phyloP scores from a whole-genome alignment of 164 flowering plant genomes.

The Piper betle region DNA sequence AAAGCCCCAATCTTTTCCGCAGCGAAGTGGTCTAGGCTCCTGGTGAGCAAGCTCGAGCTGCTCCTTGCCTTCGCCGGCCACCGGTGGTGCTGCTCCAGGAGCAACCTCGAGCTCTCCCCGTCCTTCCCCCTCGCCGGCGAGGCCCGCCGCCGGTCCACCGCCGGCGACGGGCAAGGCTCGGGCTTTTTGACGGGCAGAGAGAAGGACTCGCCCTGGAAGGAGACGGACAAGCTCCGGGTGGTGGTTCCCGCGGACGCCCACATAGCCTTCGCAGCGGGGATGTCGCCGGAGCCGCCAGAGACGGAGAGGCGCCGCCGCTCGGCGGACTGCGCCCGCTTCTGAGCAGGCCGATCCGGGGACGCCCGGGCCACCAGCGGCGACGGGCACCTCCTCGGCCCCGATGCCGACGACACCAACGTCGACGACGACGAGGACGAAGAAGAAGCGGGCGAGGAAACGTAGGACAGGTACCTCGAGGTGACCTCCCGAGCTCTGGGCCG shows the following conservation, averaged over 20 bases:
- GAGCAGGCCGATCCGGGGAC: constrained; percentile 10
- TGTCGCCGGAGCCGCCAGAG: constrained; percentile 12
- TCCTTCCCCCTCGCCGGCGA: constrained; percentile 61
- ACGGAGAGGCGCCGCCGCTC: constrained; percentile 48
- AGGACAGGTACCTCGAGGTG: constrained; percentile 67
- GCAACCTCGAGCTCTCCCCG: constrained; percentile 47
- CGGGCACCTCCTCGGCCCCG: constrained; percentile 36
- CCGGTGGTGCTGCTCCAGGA: constrained; percentile 39
- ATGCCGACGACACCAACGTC: constrained; percentile 9
- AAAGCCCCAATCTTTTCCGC: constrained; percentile 19
- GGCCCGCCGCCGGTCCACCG: constrained; percentile 25
- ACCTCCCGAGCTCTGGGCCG: constrained; percentile 54
- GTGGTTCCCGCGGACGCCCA: constrained; percentile 54
- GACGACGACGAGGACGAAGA: constrained; percentile 13
- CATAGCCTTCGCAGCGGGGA: constrained; percentile 36
- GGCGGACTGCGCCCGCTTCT: constrained; percentile 59
- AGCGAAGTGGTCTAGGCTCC: constrained; percentile 45
- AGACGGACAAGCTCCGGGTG: constrained; percentile 76
- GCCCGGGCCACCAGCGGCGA: constrained; percentile 39
- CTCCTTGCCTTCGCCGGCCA: constrained; percentile 56
- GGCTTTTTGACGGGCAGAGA: constrained; percentile 72
- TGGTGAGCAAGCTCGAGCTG: constrained; percentile 24
- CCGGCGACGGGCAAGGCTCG: constrained; percentile 10
- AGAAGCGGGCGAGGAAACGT: constrained; percentile 29
- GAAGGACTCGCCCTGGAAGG: constrained; percentile 92